Conservation (phyloP, 1,284 basidiomycete genomes). For the Moesziomyces sp. region DNA sequence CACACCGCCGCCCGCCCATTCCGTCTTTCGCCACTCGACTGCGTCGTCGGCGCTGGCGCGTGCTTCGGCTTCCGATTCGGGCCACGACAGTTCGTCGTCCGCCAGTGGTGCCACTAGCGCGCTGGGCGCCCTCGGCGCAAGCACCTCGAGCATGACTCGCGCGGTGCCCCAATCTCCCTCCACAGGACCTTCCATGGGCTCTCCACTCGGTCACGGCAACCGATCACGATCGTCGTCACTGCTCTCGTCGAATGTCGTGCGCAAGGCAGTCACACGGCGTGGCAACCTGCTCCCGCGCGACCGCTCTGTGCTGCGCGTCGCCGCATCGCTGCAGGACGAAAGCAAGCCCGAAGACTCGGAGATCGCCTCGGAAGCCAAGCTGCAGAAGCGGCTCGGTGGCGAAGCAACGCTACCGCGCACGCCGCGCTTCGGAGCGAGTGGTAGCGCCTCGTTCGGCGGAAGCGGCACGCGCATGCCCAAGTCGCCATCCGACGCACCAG, state of each 20-base stretch:
- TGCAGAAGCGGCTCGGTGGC: constrained; percentile 55
- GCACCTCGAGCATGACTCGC: constrained; percentile 8
- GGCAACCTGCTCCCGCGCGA: constrained; percentile 49
- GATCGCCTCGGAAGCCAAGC: constrained; percentile 63
- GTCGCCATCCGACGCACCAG: constrained; percentile 30
- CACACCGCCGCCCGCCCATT: constrained; percentile 26
- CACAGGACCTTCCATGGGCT: constrained; percentile 17
- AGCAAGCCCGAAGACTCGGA: constrained; percentile 56
- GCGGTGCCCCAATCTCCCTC: constrained; percentile 20
- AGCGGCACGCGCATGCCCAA: constrained; percentile 10
- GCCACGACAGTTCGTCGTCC: constrained; percentile 46
- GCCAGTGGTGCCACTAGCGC: constrained; percentile 7
- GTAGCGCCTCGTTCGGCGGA: neutral
- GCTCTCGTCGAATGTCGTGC: constrained; percentile 34
- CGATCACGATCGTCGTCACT: constrained; percentile 31
- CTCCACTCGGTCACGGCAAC: constrained; percentile 20
- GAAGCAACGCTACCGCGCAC: constrained; percentile 40
- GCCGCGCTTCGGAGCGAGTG: constrained; percentile 25
- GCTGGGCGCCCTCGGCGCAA: neutral
- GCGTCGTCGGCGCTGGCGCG: constrained; percentile 19
- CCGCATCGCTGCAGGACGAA: constrained; percentile 61
- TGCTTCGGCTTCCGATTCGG: constrained; percentile 42
- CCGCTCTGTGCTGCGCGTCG: constrained; percentile 56
- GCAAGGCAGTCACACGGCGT: constrained; percentile 34
- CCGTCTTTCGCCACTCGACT: constrained; percentile 2